Base-by-base conservation (phyloP, 2,329 filamentous ascomycete genomes). In the Fusarium sp. region DNA sequence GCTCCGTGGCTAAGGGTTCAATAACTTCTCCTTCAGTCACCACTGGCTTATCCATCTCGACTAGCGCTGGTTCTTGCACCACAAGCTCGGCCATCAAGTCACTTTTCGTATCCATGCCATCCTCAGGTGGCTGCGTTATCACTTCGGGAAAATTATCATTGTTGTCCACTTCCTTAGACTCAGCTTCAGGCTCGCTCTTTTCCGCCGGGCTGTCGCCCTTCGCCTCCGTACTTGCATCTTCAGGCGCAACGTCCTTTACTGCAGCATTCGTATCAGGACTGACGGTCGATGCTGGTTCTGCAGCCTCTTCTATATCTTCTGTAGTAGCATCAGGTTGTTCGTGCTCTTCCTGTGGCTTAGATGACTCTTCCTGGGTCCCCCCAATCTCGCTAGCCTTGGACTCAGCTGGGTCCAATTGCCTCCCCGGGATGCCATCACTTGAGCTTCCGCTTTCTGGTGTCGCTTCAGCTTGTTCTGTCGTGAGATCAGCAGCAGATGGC, bases 261-360 rank as follows among this genome's bases (percentile, higher is more conserved):
- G 51, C 45, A 32, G 55, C 63, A 28, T 45, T 47, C 15, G 68
- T 41, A 17, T 75, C 65, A 5, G 41, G 38, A 13, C 66, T 52
- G 28, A 62, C 56, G 42, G 36, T 45, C 14, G 39, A n/a, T 20
- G 32, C 36, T 13, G 45, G 47, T 42, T 60, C 26, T 42, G 64
- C 32, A 13, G 32, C 30, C 42, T 75, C 71, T 36, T 32, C 32
- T 26, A 52, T 24, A 26, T 57, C 41, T 20, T 75, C 68, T 26
- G 52, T n/a, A 36, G 64, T 36, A 30, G 48, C 28, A 22, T 71
- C 58, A 22, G 20, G 20, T 22, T 68, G 48, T 44, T 60, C 45
- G 10, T 70, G 65, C 13, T 45, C 55, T 50, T 66, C 24, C 24
- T 42, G 51, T 28, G 30, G 39, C 28, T 70, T 45, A 30, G 52